Evolutionary conservation across 2,329 filamentous ascomycete genomes (phyloP).

Genomic region (Pseudogymnoascus destructans): DNA sequence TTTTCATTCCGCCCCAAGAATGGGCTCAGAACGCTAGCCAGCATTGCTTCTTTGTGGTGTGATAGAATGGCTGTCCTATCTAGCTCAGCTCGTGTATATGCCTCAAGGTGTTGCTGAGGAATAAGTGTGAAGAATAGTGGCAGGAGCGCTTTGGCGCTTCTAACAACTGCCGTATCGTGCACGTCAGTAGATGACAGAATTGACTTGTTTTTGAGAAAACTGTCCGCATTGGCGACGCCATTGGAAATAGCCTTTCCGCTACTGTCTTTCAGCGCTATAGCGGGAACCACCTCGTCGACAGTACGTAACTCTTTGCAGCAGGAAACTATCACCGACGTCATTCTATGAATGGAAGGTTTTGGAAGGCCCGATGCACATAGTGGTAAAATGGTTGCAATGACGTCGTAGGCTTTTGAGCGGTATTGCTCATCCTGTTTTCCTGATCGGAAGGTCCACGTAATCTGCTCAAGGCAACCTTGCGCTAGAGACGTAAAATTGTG

Average conservation of each 20-base stretch:
- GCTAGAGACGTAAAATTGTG: constrained; percentile 44
- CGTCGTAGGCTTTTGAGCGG: constrained; percentile 46
- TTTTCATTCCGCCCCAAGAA: constrained; percentile 49
- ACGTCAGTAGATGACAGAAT: constrained; percentile 16
- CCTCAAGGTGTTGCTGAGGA: constrained; percentile 53
- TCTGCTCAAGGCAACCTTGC: constrained; percentile 55
- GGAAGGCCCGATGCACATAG: constrained; percentile 52
- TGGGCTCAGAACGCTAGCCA: constrained; percentile 73
- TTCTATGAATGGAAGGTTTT: constrained; percentile 49
- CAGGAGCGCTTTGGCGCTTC: constrained; percentile 49
- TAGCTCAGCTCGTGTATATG: constrained; percentile 58
- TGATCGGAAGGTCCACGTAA: constrained; percentile 56
- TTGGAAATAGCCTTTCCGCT: constrained; percentile 22
- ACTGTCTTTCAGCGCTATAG: constrained; percentile 23
- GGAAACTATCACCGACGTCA: constrained; percentile 48
- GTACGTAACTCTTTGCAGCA: constrained; percentile 66
- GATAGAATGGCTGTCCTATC: constrained; percentile 70
- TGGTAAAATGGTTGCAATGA: constrained; percentile 44
- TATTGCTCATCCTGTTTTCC: constrained; percentile 39
- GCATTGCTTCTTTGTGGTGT: constrained; percentile 56
- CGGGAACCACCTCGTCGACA: constrained; percentile 23
- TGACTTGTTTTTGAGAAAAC: constrained; percentile 44
- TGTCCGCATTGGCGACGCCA: constrained; percentile 50
- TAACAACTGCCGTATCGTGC: constrained; percentile 35
- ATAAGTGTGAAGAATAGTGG: constrained; percentile 47